These are phyloP conservation scores for Cystobasidium tubakii DNA, from an alignment of 768 basidiomycete species.

Conservation along the genomic window DNA sequence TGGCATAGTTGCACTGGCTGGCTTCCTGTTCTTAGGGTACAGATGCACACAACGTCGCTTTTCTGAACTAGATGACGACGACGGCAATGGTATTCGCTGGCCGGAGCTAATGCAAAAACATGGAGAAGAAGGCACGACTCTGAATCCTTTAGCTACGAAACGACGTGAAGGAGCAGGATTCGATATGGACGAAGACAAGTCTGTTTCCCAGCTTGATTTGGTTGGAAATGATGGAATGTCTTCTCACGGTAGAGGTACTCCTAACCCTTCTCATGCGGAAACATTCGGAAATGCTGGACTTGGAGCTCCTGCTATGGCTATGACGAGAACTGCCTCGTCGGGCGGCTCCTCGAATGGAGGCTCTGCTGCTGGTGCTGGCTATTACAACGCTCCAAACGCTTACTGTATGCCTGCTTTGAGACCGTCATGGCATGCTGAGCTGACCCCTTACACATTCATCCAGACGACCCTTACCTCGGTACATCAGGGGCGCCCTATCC, in stretches of 20 bases:
- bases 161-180: constrained; percentile 41
- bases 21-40: constrained; percentile 40
- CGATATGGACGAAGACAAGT: constrained; percentile 39
- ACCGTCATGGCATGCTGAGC: background rate
- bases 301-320: constrained; percentile 3
- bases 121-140: constrained; percentile 34
- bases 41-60: constrained; percentile 41
- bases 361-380: constrained; percentile 28
- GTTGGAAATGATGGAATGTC: constrained; percentile 4
- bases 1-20: constrained; percentile 38
- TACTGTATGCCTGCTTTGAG: constrained; percentile 21
- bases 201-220: background rate
- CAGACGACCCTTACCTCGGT: constrained; percentile 42
- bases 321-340: constrained; percentile 19
- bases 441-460: background rate
- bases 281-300: constrained; percentile 11
- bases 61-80: constrained; percentile 41
- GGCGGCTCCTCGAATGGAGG: constrained; percentile 25
- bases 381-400: background rate
- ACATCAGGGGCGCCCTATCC: constrained; percentile 33
- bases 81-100: constrained; percentile 41
- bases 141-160: constrained; percentile 42
- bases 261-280: background rate
- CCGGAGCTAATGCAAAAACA: constrained; percentile 42
- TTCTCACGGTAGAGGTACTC: constrained; percentile 17